Conservation (phyloP, 2,329 filamentous ascomycete species). For the Fusarium robinianum region DNA sequence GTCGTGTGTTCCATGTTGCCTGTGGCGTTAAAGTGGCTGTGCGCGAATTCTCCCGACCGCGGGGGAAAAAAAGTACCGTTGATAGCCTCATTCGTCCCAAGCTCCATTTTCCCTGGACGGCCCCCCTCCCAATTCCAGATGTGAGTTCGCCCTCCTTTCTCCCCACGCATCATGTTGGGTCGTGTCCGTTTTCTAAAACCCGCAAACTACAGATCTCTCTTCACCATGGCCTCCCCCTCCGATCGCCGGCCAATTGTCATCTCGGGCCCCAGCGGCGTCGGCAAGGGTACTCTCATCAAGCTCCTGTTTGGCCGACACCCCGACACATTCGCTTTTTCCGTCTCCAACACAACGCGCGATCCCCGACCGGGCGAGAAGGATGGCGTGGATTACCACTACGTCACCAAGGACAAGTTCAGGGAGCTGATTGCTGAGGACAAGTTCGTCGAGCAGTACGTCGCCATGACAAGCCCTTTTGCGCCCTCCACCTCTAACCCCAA, state of each 20-base stretch:
- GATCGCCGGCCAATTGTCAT: constrained; percentile 72
- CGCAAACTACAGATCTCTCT: no score
- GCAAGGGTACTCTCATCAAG: constrained; percentile 80
- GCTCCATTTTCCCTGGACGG: no score
- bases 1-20: no score
- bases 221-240: constrained; percentile 41
- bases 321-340: constrained; percentile 58
- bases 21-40: no score
- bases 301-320: constrained; percentile 65
- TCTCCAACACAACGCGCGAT: constrained; percentile 77
- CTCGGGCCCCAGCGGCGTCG: constrained; percentile 77
- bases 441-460: constrained; percentile 72
- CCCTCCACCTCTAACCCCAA: background rate
- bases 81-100: no score
- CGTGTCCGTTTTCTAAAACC: no score
- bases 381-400: constrained; percentile 82
- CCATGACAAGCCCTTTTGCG: background rate
- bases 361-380: constrained; percentile 78
- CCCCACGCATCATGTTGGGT: no score
- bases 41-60: no score
- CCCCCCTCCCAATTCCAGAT: no score
- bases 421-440: constrained; percentile 66
- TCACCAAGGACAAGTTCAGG: constrained; percentile 67
- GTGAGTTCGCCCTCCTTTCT: no score
- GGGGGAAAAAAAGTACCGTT: no score